A percentile compares a stretch with the other conserved stretches of the same genome.
phyloP scores from a whole-genome alignment of 306 rosid genomes.

The Potentilla sterilis region DNA sequence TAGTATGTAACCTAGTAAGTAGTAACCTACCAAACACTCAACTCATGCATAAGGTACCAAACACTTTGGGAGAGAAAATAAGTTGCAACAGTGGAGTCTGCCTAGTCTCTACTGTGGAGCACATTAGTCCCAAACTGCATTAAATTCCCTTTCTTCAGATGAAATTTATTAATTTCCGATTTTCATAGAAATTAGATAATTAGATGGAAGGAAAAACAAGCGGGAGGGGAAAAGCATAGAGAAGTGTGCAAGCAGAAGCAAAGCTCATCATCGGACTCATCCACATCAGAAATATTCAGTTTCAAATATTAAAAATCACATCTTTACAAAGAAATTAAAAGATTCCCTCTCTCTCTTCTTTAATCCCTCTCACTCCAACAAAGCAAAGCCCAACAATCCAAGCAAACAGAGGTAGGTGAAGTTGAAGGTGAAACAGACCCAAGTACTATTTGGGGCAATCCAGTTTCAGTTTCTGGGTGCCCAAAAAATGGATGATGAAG shows the following conservation, averaged over 20 bases:
- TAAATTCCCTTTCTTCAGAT: background rate
- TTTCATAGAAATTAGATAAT: background rate
- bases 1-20: too few relatives aligned
- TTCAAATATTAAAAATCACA: background rate
- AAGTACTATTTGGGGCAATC: slow-evolving; percentile 13
- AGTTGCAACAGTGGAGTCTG: background rate
- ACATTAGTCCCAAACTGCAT: background rate
- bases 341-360: slow-evolving; percentile 6
- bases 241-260: background rate
- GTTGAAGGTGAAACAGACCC: background rate
- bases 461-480: background rate
- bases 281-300: background rate
- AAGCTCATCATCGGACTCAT: background rate
- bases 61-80: background rate
- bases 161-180: too few relatives aligned
- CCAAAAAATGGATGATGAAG: slow-evolving; percentile 70
- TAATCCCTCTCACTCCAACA: background rate
- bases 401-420: slow-evolving; percentile 4
- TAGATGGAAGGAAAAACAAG: background rate
- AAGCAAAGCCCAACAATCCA: slow-evolving; percentile 12
- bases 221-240: slow-evolving; percentile 3
- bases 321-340: background rate
- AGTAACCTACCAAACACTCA: background rate
- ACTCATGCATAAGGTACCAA: background rate
- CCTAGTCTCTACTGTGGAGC: background rate